Evolutionary conservation across 805 yeast species (phyloP), one percentile per base, ranked within the genome.

Genomic region (Jamesozyma lodderae): DNA sequence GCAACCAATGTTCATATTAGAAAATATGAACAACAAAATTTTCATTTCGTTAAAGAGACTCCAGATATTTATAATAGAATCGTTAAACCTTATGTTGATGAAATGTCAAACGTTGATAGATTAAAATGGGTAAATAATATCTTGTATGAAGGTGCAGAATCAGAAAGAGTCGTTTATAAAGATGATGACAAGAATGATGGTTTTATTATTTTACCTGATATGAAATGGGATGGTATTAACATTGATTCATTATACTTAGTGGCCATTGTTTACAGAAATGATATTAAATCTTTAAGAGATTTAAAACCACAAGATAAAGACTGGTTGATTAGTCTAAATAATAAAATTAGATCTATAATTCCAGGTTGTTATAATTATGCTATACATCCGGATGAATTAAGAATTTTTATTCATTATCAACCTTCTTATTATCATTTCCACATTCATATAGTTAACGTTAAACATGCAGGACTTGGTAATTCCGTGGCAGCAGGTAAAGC

Each of bases 351-450:
- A 37, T 46, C 53, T 1, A 69, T 72, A 2, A 72, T 84, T 4
- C 62, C 75, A 0, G 53, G 57, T 17, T 53, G 63, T 30, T 82
- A 72, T 53, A 64, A 66, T 10, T 52, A 51, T 29, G 52, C 53
- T 14, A 48, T 86, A 10, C 57, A 48, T 2, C 49, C 63, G 0
- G 80, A 81, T 53, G 73, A 78, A 48, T 57, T 92, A 47, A 72
- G 94, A 41, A 56, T 87, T 1, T 92, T 83, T 54, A 71, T 92
- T 35, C 98, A 92, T 64, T 83, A 92, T 59, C 97, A 88, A 48
- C 98, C 98, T 0, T 82, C 95, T 0, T 92, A 90, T 59, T 92
- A 92, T 55, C 97, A 92, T 53, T 81, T 92, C 67, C 98, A 92
- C 56, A 72, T 92, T 14, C 98, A 92, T 57, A 79, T 85, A 14